Percentiles rank a stretch among this genome's conserved stretches.
phyloP scores from a whole-genome alignment of 2,329 filamentous ascomycete species.

The Ophiosphaerella herpotricha region DNA sequence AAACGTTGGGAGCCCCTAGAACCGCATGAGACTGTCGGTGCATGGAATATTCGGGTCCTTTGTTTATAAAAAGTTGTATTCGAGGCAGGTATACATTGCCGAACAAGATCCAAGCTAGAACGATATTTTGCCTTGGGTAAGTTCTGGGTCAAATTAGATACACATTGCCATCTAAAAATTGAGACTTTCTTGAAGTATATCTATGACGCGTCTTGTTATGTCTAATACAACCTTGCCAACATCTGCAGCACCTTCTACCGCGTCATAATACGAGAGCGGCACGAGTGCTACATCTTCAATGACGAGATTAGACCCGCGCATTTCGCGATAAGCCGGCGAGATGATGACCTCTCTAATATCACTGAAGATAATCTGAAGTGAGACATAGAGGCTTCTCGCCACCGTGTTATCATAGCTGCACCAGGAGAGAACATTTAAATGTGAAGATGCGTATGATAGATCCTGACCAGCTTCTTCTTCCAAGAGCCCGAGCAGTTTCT shows the following conservation, averaged over 20 bases:
- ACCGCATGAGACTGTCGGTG: too few relatives aligned
- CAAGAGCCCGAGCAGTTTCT: conserved; percentile 8
- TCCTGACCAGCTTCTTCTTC: conserved; percentile 11
- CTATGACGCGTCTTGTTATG: conserved; percentile 1
- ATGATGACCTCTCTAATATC: conserved; percentile 10
- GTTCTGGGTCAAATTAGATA: background rate
- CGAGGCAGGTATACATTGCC: too few relatives aligned
- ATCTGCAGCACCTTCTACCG: conserved; percentile 2
- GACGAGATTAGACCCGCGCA: conserved; percentile 1
- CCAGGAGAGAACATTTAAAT: conserved; percentile 12
- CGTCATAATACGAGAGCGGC: conserved; percentile 2
- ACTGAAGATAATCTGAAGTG: conserved; percentile 12
- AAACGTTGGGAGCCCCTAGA: too few relatives aligned
- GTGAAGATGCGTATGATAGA: conserved; percentile 10
- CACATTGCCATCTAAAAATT: background rate
- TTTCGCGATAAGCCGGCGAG: conserved; percentile 4
- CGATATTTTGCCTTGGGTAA: background rate
- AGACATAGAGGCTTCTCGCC: conserved; percentile 5
- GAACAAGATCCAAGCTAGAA: too few relatives aligned
- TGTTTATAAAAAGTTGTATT: too few relatives aligned
- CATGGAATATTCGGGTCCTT: too few relatives aligned
- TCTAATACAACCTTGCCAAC: conserved; percentile 5
- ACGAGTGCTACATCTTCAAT: conserved; percentile 3
- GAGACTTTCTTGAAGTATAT: background rate
- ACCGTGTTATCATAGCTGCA: conserved; percentile 11